Base-by-base conservation (phyloP, 805 yeast species). In the Candida tallmaniae region DNA sequence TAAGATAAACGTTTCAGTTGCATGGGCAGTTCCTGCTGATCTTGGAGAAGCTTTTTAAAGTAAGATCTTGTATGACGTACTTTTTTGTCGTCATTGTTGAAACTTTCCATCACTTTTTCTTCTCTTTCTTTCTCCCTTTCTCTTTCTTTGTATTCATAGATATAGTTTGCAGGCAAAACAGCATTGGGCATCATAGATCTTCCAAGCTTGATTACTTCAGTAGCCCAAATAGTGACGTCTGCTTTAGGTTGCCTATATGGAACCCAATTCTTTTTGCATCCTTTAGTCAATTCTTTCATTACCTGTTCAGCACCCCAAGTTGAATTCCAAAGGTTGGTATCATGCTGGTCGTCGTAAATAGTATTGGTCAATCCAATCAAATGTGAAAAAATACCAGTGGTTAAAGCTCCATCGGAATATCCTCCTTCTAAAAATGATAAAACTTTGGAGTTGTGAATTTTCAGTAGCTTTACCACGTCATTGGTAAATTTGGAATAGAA, bases 401-500 rank as follows among this genome's bases (percentile, higher is more conserved):
- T 58, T 12, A 85, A 65, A 0, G 95, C 95, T 3, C 83, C 82
- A 48, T 84, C 88, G 0, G 93, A 80, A 52, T 85, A 85, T 1
- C 95, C 95, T 17, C 95, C 95, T 59, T 85, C 95, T 43, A 85
- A 58, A 15, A 85, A 56, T 1, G 94, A 83, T 0, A 85, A 44
- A 0, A 84, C 62, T 39, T 74, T 75, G 8, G 89, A 83, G 8
- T 68, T 57, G 47, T 74, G 82, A 31, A 73, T 65, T 38, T 80
- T 73, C 4, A 93, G 84, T 29, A 85, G 57, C 35, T 70, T 73
- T n/a, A 78, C 76, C 1, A 83, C 79, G 54, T 85, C 95, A 23
- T 69, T 67, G 4, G 94, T 80, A 50, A 85, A 84, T 27, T 68
- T 69, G 13, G 83, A 71, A 52, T 80, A 85, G 50, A 86, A 85